These are phyloP conservation scores for Thielaviopsis populi DNA, from an alignment of 2,329 filamentous ascomycete species.

Conservation along the genomic window DNA sequence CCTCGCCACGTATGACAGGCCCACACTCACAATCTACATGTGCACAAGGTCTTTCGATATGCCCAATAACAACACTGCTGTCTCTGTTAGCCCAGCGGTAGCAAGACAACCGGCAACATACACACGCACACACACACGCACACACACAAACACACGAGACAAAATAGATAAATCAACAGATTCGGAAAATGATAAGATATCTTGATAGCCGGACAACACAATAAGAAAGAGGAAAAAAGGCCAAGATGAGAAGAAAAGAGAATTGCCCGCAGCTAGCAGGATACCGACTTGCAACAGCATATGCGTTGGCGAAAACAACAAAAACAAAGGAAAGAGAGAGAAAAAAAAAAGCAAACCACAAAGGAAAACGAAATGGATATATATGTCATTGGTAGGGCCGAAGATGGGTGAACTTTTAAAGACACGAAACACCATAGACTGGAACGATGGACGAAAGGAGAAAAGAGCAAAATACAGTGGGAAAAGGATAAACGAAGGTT, in stretches of 20 bases:
- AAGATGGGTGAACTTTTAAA: slow-evolving; percentile 3
- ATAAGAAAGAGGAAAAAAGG: not conserved
- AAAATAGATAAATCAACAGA: not conserved
- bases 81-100: too few relatives aligned
- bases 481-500: too few relatives aligned
- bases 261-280: too few relatives aligned
- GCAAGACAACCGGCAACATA: not conserved
- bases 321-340: not conserved
- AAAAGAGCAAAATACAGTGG: not conserved
- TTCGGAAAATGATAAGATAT: not conserved
- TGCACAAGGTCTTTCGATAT: too few relatives aligned
- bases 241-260: not conserved
- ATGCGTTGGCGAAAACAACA: too few relatives aligned
- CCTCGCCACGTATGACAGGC: too few relatives aligned
- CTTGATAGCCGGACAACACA: not conserved
- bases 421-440: slow-evolving; percentile 5
- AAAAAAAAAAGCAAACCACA: not conserved
- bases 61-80: too few relatives aligned
- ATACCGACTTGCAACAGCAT: too few relatives aligned
- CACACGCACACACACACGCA: not conserved
- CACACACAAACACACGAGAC: not conserved
- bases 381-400: slow-evolving; percentile 5
- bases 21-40: too few relatives aligned
- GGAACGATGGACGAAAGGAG: slow-evolving; percentile 4
- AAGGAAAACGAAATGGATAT: slow-evolving; percentile 1